phyloP scores from a whole-genome alignment of 2,329 filamentous ascomycete genomes.

The Chrysoporthe puriensis region DNA sequence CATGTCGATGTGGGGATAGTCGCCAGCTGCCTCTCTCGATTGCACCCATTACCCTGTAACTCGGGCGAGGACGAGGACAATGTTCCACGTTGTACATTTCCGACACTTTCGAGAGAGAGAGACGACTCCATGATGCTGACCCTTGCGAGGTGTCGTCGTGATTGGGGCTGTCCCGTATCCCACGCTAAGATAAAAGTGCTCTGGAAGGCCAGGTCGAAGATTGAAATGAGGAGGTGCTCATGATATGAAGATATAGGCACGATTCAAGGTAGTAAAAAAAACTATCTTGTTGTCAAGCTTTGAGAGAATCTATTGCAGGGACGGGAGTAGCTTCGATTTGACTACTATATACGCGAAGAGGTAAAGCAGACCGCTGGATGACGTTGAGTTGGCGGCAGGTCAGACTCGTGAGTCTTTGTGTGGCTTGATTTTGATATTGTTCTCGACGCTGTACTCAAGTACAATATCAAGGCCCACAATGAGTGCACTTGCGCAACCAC shows the following conservation, averaged over 20 bases:
- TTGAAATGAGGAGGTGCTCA: neutral
- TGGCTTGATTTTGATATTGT: conserved; percentile 6
- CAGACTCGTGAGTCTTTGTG: conserved; percentile 3
- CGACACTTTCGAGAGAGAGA: neutral
- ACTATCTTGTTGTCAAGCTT: neutral
- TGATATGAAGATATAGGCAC: neutral
- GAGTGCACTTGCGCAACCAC: neutral
- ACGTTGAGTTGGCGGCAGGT: neutral
- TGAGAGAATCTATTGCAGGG: neutral
- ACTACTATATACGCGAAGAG: neutral
- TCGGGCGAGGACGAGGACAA: neutral
- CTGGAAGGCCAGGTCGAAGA: neutral
- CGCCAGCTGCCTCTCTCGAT: neutral
- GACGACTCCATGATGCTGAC: neutral
- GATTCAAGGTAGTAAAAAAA: neutral
- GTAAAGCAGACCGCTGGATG: neutral
- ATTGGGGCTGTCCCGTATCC: neutral
- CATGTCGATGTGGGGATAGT: conserved; percentile 30
- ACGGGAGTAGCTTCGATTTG: neutral
- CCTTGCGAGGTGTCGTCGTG: neutral
- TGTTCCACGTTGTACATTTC: neutral
- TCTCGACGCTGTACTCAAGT: neutral
- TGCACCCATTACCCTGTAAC: neutral
- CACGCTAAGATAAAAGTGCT: too few relatives aligned
- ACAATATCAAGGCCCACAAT: conserved; percentile 19